Base-by-base conservation (phyloP, 1,284 basidiomycete genomes). In the Afroboletus lepidellus region DNA sequence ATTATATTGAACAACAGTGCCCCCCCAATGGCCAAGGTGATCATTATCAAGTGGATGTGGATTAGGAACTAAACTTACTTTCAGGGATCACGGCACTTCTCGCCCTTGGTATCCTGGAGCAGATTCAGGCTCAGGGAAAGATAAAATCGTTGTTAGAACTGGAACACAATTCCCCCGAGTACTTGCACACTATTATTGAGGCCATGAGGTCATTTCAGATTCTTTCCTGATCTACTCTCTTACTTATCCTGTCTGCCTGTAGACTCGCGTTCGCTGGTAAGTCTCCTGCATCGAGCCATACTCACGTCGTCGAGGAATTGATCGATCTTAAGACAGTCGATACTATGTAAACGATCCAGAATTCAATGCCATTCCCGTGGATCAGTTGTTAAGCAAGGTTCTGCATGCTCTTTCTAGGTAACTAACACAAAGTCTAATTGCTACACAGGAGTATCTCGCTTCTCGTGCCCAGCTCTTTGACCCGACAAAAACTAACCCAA, bases 21-120 rank as follows among this genome's bases (percentile, higher is more conserved):
- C 94, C 94, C 7, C 94, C 94, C 0, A 97, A 96, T 66, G 94
- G 95, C 15, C 94, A 98, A 81, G 95, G 91, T 71, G n/a, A 61
- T 50, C 51, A 38, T 25, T 44, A 38, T 33, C 6, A 16, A 20
- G 33, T 55, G 27, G 12, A 42, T 32, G 9, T 46, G n/a, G 4
- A 15, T 21, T n/a, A n/a, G n/a, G n/a, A n/a, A 27, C 34, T 21
- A 21, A 15, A 49, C 42, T 55, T 13, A 20, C 29, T 48, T 30
- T 53, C 51, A 86, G 84, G 85, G 25, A 81, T 98, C n/a, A 94
- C 93, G 2, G 92, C 95, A 0, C 79, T 98, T 11, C 75, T 98
- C 42, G 93, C 94, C 5, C 78, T 98, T 8, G 96, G 95, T 1
- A 93, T 99, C 51, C 74, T 99, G 41, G 95, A 98, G 62, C 83